Conservation (phyloP, 129 eudicot species). For the Lactuca saligna region DNA sequence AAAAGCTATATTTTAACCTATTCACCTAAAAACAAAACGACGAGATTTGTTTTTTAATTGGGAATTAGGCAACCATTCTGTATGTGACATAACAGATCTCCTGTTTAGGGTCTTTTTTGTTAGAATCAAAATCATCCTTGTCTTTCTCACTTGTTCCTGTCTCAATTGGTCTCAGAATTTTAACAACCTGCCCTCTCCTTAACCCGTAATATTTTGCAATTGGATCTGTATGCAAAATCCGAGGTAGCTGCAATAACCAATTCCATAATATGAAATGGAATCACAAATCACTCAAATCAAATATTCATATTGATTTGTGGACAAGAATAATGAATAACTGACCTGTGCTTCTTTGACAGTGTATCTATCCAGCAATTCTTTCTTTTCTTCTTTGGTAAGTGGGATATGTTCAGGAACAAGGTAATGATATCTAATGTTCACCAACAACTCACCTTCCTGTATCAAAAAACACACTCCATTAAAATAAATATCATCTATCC, state of each 20-base stretch:
- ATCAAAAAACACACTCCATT: too few relatives aligned
- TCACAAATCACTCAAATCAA: too few relatives aligned
- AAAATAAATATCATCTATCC: too few relatives aligned
- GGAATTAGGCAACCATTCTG: conserved; percentile 30
- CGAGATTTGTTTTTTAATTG: neutral
- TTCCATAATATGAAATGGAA: neutral
- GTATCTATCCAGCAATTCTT: conserved; percentile 29
- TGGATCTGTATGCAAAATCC: conserved; percentile 29
- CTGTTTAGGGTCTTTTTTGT: conserved; percentile 26
- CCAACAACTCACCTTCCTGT: conserved; percentile 39
- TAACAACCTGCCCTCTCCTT: conserved; percentile 40
- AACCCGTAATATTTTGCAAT: conserved; percentile 39
- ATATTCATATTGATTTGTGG: too few relatives aligned
- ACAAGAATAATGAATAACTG: neutral
- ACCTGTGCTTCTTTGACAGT: conserved; percentile 39
- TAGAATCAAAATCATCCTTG: conserved; percentile 38
- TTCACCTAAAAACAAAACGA: neutral
- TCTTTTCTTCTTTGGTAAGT: conserved; percentile 34
- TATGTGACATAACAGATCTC: conserved; percentile 35
- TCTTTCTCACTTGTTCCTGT: conserved; percentile 39
- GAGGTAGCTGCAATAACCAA: conserved; percentile 34
- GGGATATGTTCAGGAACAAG: conserved; percentile 44
- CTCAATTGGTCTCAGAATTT: conserved; percentile 35
- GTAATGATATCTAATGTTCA: conserved; percentile 38
- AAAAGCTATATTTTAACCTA: neutral